Base-by-base conservation (phyloP, 306 rosid species). In the Vigna trinervia region DNA sequence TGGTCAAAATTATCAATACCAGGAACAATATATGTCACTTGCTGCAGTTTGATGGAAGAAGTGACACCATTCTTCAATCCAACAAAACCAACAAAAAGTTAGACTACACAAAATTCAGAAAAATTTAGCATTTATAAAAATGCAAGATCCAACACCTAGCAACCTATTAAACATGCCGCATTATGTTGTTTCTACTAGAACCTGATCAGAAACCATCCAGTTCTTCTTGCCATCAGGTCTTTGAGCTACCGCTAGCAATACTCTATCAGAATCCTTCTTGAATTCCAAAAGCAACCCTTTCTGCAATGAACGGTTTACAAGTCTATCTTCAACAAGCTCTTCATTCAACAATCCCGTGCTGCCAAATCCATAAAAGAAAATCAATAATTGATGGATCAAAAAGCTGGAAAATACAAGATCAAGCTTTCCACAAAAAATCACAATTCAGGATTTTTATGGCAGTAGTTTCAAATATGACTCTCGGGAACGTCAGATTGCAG, bases 191-290 rank as follows among this genome's bases (percentile, higher is more conserved):
- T 90, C 88, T 74, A 92, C 84, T 80, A 89, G 90, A 92, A 92
- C 98, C 99, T 96, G 97, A 96, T 96, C 99, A 69, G 85, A 91
- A 86, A 96, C 99, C 93, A 91, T 91, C 99, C 99, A 96, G 80
- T 96, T 96, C 86, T 92, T 96, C 90, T 96, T 96, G 84, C 99
- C 98, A 79, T 96, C 99, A 13, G 97, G 98, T 78, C 87, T 87
- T 84, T 88, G 97, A 71, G 96, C 90, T 81, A 96, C 90, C 26
- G 97, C 99, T 68, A 96, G 85, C 83, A 96, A 72, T 36, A 85
- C 78, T 77, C 93, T 87, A 45, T 91, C 99, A 47, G 98, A 78
- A 60, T 92, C 99, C 91, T 92, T 92, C 91, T 87, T 92, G 88
- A 89, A 92, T 84, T 96, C 99, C 73, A 96, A 85, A 74, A 96